Conservation (phyloP, 108 stramenopile species). For the Aurantiochytrium sp. region DNA sequence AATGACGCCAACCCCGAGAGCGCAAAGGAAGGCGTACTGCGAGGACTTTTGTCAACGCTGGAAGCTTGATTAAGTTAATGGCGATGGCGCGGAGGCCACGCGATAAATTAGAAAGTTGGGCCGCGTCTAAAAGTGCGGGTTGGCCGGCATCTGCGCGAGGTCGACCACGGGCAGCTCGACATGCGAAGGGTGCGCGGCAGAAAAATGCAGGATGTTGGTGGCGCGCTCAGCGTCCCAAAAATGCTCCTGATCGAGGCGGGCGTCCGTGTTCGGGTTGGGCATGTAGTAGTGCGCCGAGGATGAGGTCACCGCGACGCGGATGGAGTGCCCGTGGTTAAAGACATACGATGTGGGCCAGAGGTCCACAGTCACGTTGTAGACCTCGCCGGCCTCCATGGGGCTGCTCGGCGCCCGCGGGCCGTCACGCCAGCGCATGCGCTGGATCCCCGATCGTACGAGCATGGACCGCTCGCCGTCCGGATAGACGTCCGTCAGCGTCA, state of each 20-base stretch:
- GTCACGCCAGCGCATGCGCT: conserved; percentile 43
- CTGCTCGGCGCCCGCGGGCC: not conserved
- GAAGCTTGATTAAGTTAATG: no score
- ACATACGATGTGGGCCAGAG: conserved; percentile 44
- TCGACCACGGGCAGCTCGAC: conserved; percentile 34
- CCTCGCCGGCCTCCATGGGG: conserved; percentile 24
- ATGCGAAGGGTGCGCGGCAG: not conserved
- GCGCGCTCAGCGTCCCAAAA: not conserved
- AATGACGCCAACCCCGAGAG: no score
- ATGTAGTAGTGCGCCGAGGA: conserved; percentile 35
- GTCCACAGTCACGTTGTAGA: conserved; percentile 34
- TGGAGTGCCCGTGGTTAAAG: conserved; percentile 33
- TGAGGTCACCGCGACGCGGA: conserved; percentile 32
- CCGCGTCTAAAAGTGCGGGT: not conserved
- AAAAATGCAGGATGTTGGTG: conserved; percentile 30
- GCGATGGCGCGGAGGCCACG: no score
- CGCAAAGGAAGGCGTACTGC: no score
- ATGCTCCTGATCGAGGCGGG: not conserved
- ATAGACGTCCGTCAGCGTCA: conserved; percentile 41
- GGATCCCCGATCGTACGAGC: conserved; percentile 14
- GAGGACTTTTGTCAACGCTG: no score
- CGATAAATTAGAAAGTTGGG: no score
- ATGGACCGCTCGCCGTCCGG: conserved; percentile 34
- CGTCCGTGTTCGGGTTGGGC: conserved; percentile 33
- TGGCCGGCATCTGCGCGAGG: not conserved